These are phyloP conservation scores for Phytophthora foliorum DNA, from an alignment of 352 stramenopile genomes.

Conservation along the genomic window DNA sequence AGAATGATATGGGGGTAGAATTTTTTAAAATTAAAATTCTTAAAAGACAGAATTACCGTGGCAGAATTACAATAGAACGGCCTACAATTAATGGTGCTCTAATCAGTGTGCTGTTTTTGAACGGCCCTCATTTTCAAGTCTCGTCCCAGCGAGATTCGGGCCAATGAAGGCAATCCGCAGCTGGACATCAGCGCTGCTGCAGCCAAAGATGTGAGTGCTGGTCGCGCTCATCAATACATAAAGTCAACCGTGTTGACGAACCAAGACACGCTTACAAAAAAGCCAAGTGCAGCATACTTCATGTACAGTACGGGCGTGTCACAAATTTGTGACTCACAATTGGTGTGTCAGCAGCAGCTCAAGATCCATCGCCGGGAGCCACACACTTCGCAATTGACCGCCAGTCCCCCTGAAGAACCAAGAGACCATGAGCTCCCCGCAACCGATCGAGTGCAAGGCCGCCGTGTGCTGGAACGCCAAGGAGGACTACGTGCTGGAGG, in stretches of 20 bases:
- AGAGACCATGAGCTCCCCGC: constrained; percentile 55
- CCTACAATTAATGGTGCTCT: too few relatives aligned
- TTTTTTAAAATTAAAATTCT: too few relatives aligned
- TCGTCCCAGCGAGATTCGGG: background rate
- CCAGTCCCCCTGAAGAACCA: background rate
- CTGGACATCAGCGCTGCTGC: background rate
- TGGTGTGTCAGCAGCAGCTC: background rate
- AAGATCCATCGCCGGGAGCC: constrained; percentile 1
- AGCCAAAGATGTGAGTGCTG: background rate
- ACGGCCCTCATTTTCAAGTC: too few relatives aligned
- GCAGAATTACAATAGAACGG: too few relatives aligned
- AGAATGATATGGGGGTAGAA: too few relatives aligned
- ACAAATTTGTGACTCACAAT: background rate
- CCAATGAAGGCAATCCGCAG: background rate
- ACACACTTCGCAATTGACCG: constrained; percentile 31
- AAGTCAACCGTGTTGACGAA: too few relatives aligned
- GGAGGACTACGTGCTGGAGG: constrained; percentile 84
- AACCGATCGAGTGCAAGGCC: constrained; percentile 91
- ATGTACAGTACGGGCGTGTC: background rate
- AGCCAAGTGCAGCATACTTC: too few relatives aligned
- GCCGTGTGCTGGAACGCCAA: constrained; percentile 91
- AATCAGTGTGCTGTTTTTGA: too few relatives aligned
- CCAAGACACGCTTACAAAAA: background rate
- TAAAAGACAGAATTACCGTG: too few relatives aligned
- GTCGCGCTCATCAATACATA: background rate